A percentile compares a stretch with the other conserved stretches of the same genome.
phyloP scores from a whole-genome alignment of 2,329 filamentous ascomycete species.

The Thermoascus crustaceus region DNA sequence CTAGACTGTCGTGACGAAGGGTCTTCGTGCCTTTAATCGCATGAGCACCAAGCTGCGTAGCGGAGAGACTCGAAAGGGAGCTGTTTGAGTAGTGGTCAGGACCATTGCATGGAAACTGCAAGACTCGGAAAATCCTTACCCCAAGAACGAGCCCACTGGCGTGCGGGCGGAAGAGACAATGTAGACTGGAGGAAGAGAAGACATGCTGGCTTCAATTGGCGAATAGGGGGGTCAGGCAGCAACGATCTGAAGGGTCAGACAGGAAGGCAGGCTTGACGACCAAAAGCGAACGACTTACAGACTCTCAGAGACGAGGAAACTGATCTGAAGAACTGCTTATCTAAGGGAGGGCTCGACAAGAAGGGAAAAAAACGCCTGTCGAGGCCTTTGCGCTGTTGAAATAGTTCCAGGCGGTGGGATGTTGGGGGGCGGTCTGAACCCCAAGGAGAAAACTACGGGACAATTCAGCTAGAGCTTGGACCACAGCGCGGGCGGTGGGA shows the following conservation, averaged over 20 bases:
- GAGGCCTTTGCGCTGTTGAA: too few relatives aligned
- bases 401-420: too few relatives aligned
- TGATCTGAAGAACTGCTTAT: not conserved
- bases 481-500: not conserved
- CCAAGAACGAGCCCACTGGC: slow-evolving; percentile 87
- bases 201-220: slow-evolving; percentile 51
- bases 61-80: slow-evolving; percentile 78
- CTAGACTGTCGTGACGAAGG: not conserved
- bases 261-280: not conserved
- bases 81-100: slow-evolving; percentile 38
- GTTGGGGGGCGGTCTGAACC: too few relatives aligned
- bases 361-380: too few relatives aligned
- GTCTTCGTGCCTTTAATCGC: slow-evolving; percentile 73
- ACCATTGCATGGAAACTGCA: not conserved
- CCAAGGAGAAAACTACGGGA: too few relatives aligned
- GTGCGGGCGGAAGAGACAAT: slow-evolving; percentile 89
- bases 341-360: too few relatives aligned
- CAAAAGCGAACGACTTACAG: too few relatives aligned
- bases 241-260: slow-evolving; percentile 6
- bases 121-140: slow-evolving; percentile 48
- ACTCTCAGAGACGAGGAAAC: not conserved
- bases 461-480: not conserved
- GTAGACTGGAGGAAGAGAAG: slow-evolving; percentile 79
- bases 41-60: slow-evolving; percentile 76
- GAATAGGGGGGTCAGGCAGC: too few relatives aligned